These are phyloP conservation scores for Phytophthora pseudosyringae DNA, from an alignment of 352 stramenopile genomes.

Conservation along the genomic window DNA sequence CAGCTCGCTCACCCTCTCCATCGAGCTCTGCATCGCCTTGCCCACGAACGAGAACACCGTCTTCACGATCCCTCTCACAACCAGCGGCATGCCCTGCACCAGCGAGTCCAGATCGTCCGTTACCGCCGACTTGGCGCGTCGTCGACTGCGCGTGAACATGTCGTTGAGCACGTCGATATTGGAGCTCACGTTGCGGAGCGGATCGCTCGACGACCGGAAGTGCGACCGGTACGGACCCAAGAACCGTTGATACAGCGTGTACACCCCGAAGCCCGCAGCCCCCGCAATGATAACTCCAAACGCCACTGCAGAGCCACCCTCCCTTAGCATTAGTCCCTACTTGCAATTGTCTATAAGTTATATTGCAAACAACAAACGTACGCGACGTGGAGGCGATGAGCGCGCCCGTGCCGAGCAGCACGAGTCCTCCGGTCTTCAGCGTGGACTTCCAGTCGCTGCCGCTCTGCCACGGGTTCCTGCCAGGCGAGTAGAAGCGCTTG, in stretches of 20 bases:
- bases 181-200: conserved; percentile 51
- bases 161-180: conserved; percentile 58
- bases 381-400: conserved; percentile 69
- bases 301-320: conserved; percentile 50
- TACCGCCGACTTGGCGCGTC: conserved; percentile 19
- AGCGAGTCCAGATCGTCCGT: conserved; percentile 60
- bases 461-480: conserved; percentile 47
- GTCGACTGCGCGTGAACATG: conserved; percentile 47
- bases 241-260: conserved; percentile 72
- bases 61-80: conserved; percentile 69
- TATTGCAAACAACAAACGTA: conserved; percentile 32
- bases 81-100: conserved; percentile 60
- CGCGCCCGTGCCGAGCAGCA: conserved; percentile 61
- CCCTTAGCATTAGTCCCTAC: not conserved
- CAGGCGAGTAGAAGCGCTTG: conserved; percentile 39
- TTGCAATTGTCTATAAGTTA: conserved; percentile 1
- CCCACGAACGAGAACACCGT: conserved; percentile 73
- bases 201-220: conserved; percentile 30
- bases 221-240: conserved; percentile 54
- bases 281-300: conserved; percentile 75
- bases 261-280: conserved; percentile 73
- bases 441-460: conserved; percentile 54
- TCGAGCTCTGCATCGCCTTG: conserved; percentile 65
- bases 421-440: conserved; percentile 67
- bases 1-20: conserved; percentile 65